Evolutionary conservation across 1,284 basidiomycete species (phyloP), one percentile per base, ranked within the genome.

Genomic region (Boletus calvinii): DNA sequence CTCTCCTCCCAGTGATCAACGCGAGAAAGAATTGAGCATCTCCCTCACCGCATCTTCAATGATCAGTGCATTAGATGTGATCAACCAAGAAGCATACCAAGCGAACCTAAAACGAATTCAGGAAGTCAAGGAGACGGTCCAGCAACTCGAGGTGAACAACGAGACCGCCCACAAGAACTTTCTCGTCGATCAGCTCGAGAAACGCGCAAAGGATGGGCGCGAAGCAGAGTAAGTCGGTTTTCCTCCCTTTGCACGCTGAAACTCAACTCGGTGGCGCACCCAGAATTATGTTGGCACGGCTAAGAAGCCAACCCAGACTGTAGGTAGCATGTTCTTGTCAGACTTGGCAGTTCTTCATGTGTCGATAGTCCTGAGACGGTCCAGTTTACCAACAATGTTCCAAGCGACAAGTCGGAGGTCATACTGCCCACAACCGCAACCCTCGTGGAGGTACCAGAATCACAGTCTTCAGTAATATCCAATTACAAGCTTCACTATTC

Each of bases 211-310:
- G 35, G 63, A 67, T 0, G 66, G 66, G 2, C 65, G 64, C 15
- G 58, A 72, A 45, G 74, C 75, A 22, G 64, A 72, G 75, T 77
- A 57, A 52, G 73, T 58, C 15, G 6, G 52, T 29, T 24, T 2
- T 7, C 31, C 15, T 20, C 20, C 37, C 22, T 7, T 10, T 6
- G 1, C 32, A 20, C 13, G 36, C 40, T 55, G 22, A 34, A 20
- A 40, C 54, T 50, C 22, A 48, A 32, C 43, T 34, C n/a, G 12
- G 43, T 48, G 44, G 37, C 35, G 15, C 26, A 17, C 11, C 34
- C 34, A 66, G 65, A 48, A 48, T 54, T 12, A 49, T 55, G 51
- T 43, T 70, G 46, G 17, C 43, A 4, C 61, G 46, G 17, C 44
- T 70, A 13, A 60, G 50, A 43, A 57, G 29, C 43, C 53, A 60